phyloP scores from a whole-genome alignment of 164 flowering plant species.

The Dillenia suffruticosa region DNA sequence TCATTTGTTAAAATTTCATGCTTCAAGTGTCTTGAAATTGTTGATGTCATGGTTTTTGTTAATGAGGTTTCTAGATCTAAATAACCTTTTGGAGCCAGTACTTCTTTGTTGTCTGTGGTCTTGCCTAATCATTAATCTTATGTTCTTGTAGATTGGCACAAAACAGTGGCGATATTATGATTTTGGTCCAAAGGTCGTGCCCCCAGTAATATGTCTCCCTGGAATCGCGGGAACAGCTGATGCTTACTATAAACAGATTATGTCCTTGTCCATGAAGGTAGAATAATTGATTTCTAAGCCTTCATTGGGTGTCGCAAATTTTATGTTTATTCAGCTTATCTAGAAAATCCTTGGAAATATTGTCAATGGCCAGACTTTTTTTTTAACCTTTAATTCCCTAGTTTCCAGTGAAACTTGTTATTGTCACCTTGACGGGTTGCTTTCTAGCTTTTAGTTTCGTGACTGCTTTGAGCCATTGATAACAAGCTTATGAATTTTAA shows the following conservation, averaged over 20 bases:
- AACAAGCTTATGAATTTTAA: background rate
- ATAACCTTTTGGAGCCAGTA: background rate
- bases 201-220: slow-evolving; percentile 95
- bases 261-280: slow-evolving; percentile 96
- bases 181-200: slow-evolving; percentile 93
- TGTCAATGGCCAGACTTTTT: too few relatives aligned
- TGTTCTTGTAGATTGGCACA: slow-evolving; percentile 63
- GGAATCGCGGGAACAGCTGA: slow-evolving; percentile 97
- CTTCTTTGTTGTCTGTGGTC: slow-evolving; percentile 2
- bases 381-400: too few relatives aligned
- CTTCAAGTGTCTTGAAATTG: too few relatives aligned
- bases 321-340: too few relatives aligned
- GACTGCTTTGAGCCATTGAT: background rate
- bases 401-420: too few relatives aligned
- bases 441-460: too few relatives aligned
- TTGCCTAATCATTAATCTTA: background rate
- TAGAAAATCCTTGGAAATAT: too few relatives aligned
- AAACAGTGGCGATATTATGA: slow-evolving; percentile 99
- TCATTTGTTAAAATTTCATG: too few relatives aligned
- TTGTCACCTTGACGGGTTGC: too few relatives aligned
- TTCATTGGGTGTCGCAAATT: too few relatives aligned
- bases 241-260: slow-evolving; percentile 93
- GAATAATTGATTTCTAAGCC: background rate
- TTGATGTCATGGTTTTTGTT: too few relatives aligned
- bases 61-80: background rate